phyloP scores from a whole-genome alignment of 176 grass and related monocot genomes.

The Lolium perenne region DNA sequence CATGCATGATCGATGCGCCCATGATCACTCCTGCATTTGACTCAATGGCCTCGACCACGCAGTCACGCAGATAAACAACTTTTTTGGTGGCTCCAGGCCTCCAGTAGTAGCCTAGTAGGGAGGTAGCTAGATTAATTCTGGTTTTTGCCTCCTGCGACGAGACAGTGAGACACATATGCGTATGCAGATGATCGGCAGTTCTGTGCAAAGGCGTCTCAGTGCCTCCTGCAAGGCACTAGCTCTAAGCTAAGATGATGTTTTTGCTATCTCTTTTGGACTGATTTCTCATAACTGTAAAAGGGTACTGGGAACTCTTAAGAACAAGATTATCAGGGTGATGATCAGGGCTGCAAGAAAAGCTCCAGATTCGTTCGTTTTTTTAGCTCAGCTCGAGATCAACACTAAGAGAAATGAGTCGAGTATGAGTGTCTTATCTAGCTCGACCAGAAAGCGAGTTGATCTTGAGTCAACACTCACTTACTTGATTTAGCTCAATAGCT shows the following conservation, averaged over 20 bases:
- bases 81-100: not conserved
- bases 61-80: not conserved
- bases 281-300: not conserved
- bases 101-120: not conserved
- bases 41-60: not conserved
- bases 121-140: not conserved
- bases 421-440: too few species aligned
- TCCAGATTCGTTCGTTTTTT: too few species aligned
- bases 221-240: not conserved
- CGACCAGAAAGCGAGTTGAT: too few species aligned
- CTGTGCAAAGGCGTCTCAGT: not conserved
- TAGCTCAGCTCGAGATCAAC: too few species aligned
- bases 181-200: not conserved
- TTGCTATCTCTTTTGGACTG: not conserved
- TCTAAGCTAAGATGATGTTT: not conserved
- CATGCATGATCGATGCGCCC: not conserved
- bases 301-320: not conserved
- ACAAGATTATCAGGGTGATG: not conserved
- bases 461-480: too few species aligned
- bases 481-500: too few species aligned
- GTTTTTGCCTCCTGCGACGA: not conserved
- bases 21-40: constrained; percentile 13
- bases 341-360: not conserved
- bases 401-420: too few species aligned
- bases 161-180: not conserved